A percentile compares a stretch with the other conserved stretches of the same genome.
Conservation (phyloP, 2,329 filamentous ascomycete genomes). For the Diplodia sapinea region DNA sequence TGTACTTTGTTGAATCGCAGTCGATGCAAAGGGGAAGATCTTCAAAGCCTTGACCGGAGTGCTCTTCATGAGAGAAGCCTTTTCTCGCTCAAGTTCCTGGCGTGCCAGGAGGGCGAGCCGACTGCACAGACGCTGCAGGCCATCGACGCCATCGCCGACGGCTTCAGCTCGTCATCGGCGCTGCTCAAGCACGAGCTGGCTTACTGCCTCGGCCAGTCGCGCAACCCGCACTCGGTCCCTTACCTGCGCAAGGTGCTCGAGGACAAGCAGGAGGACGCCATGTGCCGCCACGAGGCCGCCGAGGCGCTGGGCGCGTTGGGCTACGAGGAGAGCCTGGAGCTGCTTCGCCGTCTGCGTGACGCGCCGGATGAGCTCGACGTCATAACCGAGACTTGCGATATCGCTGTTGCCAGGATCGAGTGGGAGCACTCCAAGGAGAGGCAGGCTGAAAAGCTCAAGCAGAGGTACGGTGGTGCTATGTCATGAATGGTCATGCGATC, state of each 20-base stretch:
- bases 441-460: constrained; percentile 76
- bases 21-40: too few species aligned
- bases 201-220: constrained; percentile 93
- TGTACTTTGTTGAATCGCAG: too few species aligned
- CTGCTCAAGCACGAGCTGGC: constrained; percentile 95
- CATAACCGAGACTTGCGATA: constrained; percentile 94
- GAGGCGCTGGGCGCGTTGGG: constrained; percentile 92
- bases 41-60: too few species aligned
- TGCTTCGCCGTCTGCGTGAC: constrained; percentile 77
- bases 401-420: constrained; percentile 89
- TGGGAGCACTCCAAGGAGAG: constrained; percentile 75
- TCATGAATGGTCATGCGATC: not conserved
- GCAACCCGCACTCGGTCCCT: constrained; percentile 74
- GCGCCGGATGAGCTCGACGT: constrained; percentile 76
- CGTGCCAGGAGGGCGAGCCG: constrained; percentile 64
- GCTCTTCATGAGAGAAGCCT: too few species aligned
- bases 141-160: constrained; percentile 84
- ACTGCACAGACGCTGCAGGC: constrained; percentile 65
- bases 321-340: constrained; percentile 71
- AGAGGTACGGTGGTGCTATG: constrained; percentile 66
- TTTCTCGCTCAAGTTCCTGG: constrained; percentile 95
- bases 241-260: constrained; percentile 76
- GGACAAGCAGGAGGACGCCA: constrained; percentile 82
- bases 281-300: constrained; percentile 96
- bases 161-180: constrained; percentile 81